phyloP scores from a whole-genome alignment of 2,329 filamentous ascomycete genomes.

The Paracamarosporium sp. region DNA sequence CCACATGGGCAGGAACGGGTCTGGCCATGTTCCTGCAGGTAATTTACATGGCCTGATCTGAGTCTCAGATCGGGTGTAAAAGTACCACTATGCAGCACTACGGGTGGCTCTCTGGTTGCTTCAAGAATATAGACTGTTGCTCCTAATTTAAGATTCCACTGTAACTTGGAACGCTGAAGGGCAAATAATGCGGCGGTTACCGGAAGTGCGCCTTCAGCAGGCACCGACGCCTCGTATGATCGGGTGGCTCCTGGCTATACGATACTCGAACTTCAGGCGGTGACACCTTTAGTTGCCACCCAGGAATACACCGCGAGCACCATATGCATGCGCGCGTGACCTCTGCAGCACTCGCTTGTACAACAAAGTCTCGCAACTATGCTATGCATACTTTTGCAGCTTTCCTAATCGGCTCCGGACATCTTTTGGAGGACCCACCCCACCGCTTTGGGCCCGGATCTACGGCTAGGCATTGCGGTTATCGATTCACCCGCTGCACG shows the following conservation, averaged over 20 bases:
- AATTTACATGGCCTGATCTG: not conserved
- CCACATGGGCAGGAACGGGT: not conserved
- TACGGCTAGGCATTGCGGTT: not conserved
- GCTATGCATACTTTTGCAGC: not conserved
- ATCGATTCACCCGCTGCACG: conserved; percentile 2
- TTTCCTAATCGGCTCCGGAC: not conserved
- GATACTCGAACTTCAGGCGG: not conserved
- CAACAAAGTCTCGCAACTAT: not conserved
- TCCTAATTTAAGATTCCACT: too few relatives aligned
- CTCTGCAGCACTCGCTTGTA: not conserved
- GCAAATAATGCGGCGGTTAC: not conserved
- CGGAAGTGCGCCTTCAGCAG: not conserved
- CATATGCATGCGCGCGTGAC: too few relatives aligned
- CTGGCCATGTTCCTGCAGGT: not conserved
- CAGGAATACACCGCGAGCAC: not conserved
- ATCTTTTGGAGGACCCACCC: not conserved
- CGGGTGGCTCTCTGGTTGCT: not conserved
- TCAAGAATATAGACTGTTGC: too few relatives aligned
- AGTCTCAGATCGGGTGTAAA: not conserved
- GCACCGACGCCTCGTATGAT: not conserved
- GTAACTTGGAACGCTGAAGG: not conserved
- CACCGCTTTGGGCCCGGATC: not conserved
- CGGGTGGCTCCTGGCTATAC: not conserved
- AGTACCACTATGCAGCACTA: not conserved
- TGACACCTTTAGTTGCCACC: not conserved